Conservation (phyloP, 163 green algal species). For the Chlorella variabilis region DNA sequence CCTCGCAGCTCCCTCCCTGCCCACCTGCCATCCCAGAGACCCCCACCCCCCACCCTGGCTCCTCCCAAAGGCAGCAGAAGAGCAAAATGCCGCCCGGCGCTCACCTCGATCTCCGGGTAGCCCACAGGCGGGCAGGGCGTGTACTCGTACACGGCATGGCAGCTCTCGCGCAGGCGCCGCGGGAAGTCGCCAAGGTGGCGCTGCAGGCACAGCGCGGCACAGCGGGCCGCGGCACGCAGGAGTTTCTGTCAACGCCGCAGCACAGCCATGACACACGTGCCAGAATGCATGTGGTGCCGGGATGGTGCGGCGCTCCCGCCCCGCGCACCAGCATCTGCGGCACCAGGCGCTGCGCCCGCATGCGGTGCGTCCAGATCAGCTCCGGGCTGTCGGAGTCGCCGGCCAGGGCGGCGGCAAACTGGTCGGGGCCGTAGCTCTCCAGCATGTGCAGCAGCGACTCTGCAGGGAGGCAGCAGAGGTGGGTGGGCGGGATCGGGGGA, state of each 20-base stretch:
- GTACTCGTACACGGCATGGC: slow-evolving; percentile 83
- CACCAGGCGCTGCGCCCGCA: slow-evolving; percentile 83
- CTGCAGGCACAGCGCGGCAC: slow-evolving; percentile 46
- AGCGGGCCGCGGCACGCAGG: neutral
- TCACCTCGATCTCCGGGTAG: slow-evolving; percentile 85
- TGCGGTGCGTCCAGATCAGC: slow-evolving; percentile 91
- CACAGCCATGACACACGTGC: too few relatives aligned
- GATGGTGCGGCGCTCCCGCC: too few relatives aligned
- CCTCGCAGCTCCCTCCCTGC: neutral
- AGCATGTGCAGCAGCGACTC: slow-evolving; percentile 90
- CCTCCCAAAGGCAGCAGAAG: too few relatives aligned
- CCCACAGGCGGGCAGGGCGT: slow-evolving; percentile 85
- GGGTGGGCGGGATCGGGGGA: neutral
- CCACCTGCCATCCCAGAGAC: neutral
- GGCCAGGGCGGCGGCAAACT: slow-evolving; percentile 69
- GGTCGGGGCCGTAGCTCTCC: slow-evolving; percentile 60
- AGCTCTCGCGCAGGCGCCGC: slow-evolving; percentile 68
- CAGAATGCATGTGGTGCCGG: too few relatives aligned
- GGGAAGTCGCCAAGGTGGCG: slow-evolving; percentile 89
- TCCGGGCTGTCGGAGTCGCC: slow-evolving; percentile 90
- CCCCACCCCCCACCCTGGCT: too few relatives aligned
- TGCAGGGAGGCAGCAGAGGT: too few relatives aligned
- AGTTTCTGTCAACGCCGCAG: too few relatives aligned
- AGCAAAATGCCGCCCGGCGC: too few relatives aligned
- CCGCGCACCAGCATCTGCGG: slow-evolving; percentile 57